These are phyloP conservation scores for Penstemon barbatus DNA, from an alignment of 257 asterid genomes.

Conservation along the genomic window DNA sequence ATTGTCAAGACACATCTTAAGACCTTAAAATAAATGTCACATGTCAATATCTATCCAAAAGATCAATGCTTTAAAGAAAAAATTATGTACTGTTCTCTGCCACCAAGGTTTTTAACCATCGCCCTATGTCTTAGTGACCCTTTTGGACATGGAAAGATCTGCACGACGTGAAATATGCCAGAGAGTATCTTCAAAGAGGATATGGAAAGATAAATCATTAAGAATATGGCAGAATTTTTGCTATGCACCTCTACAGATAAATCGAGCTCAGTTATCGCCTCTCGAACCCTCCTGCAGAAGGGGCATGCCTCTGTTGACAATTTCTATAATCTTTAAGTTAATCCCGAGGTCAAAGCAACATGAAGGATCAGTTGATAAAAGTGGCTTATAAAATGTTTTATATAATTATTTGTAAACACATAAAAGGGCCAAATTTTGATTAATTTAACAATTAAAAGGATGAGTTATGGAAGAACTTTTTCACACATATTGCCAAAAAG, in stretches of 20 bases:
- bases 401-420: neutral
- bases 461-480: neutral
- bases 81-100: conserved; percentile 65
- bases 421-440: neutral
- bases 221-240: too few relatives aligned
- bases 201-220: neutral
- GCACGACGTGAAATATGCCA: conserved; percentile 27
- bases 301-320: conserved; percentile 90
- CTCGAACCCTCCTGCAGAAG: conserved; percentile 87
- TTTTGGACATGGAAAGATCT: conserved; percentile 86
- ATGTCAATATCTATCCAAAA: neutral
- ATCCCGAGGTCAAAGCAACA: conserved; percentile 24
- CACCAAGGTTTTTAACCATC: conserved; percentile 59
- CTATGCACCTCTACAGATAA: conserved; percentile 60
- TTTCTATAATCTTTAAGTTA: conserved; percentile 38
- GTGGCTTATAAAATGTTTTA: conserved; percentile 7
- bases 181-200: neutral
- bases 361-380: neutral
- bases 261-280: conserved; percentile 83
- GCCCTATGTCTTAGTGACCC: conserved; percentile 74
- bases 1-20: conserved; percentile 1
- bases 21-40: neutral
- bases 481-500: neutral
- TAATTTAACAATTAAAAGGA: neutral
- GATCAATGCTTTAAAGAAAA: conserved; percentile 9